Base-by-base conservation (phyloP, 805 yeast genomes). In the Candida wancherniae region DNA sequence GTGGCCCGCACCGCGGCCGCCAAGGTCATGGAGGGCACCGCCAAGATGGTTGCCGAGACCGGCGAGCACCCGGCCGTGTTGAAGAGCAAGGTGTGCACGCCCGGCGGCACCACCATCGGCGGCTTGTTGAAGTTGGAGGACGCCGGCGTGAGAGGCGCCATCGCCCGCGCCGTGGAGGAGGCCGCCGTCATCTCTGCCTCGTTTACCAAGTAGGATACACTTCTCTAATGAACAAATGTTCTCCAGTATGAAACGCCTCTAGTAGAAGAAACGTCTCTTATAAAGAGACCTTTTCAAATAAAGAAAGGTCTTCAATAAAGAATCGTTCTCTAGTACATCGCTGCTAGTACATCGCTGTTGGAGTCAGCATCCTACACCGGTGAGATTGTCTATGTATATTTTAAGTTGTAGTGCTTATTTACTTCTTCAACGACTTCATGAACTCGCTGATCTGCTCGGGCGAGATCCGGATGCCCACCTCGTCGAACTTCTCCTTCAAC, bases 71-170 rank as follows among this genome's bases (percentile, higher is more conserved):
- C 98, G 8, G 90, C 92, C 12, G 85, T 74, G 9, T 71, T 92
- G 55, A 84, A 84, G 54, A 78, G 83, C 54, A 80, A 79, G 47
- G 92, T 92, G 6, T 87, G 96, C 54, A 92, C 98, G 0, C 98
- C 98, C 15, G 98, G 92, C 18, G 98, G 98, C 19, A 88, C 97
- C 29, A 92, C 98, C 4, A 92, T 92, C 55, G 95, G 95, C 7
- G 98, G 98, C 0, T 66, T 92, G 36, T 71, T 90, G 58, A 85
- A 79, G 42, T 77, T 92, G 81, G 98, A 92, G 64, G 95, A 86
- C 45, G 77, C 76, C 28, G 94, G 90, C 29, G 83, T 92, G 27
- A 80, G 95, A 62, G 73, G 85, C 26, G 90, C 86, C 15, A 82
- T 92, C 48, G 76, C 94, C 28, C 73, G 86, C 48, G 95, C 94